These are phyloP conservation scores for Zalerion maritima DNA, from an alignment of 495 filamentous ascomycete species.

Conservation along the genomic window DNA sequence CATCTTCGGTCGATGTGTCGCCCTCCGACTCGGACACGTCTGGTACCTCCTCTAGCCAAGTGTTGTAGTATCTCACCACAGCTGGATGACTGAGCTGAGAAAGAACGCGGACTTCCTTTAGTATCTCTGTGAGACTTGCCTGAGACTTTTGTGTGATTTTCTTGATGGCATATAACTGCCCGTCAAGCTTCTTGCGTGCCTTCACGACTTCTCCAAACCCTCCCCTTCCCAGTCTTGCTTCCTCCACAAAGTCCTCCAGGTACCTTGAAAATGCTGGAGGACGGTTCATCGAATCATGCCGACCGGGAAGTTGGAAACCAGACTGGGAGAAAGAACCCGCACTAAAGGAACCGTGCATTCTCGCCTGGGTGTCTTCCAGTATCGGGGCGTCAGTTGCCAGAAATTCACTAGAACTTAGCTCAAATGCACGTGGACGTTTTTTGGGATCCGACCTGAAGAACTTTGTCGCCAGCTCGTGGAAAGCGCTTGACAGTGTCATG, in stretches of 20 bases:
- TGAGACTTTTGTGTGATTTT: constrained; percentile 79
- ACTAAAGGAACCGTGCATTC: constrained; percentile 19
- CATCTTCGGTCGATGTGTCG: constrained; percentile 42
- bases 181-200: constrained; percentile 85
- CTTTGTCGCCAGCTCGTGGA: constrained; percentile 64
- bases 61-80: constrained; percentile 89
- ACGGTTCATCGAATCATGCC: constrained; percentile 35
- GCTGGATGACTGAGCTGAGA: constrained; percentile 89
- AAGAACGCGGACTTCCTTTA: constrained; percentile 82
- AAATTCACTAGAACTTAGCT: constrained; percentile 80
- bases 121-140: constrained; percentile 63
- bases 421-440: constrained; percentile 78
- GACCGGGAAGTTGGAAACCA: constrained; percentile 22
- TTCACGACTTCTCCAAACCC: constrained; percentile 97
- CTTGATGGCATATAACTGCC: constrained; percentile 87
- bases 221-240: constrained; percentile 76
- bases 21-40: constrained; percentile 43
- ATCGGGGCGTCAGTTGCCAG: constrained; percentile 47
- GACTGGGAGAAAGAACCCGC: constrained; percentile 22
- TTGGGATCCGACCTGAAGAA: constrained; percentile 72
- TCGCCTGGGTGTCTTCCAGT: constrained; percentile 24
- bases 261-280: constrained; percentile 51
- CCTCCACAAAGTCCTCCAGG: constrained; percentile 75
- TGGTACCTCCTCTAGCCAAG: constrained; percentile 68
- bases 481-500: constrained; percentile 47